Evolutionary conservation across 257 asterid species (phyloP), one percentile per base, ranked within the genome.

Genomic region (Echites panduratus): DNA sequence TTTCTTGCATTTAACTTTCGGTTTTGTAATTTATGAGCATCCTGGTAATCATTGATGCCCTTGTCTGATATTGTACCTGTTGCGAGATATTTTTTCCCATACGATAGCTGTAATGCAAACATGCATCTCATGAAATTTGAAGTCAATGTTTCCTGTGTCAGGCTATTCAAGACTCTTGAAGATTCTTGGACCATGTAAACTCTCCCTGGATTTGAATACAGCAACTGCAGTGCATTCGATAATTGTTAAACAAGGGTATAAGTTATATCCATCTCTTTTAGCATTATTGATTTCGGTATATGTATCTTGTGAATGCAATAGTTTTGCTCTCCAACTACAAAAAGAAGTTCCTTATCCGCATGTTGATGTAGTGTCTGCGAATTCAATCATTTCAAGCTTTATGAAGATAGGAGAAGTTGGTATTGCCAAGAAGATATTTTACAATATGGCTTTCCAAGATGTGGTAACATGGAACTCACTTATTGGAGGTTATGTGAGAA

Each of bases 391-490:
- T 58, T 79, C 85, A 72, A 84, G 84, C 73, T 82, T 86, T 75
- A 81, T 84, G 83, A 89, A 81, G 81, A 78, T 53, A 58, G 90
- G 94, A 27, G 89, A 85, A 79, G 72, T 82, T 66, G 82, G 77
- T 76, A 73, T 83, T 66, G 98, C 96, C 74, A 85, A 77, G 80
- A 80, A 71, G 77, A 50, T 87, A 41, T 89, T 92, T 74, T 52
- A 76, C 5, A 74, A 80, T 50, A 75, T 84, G 69, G 84, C 85
- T 62, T 43, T 67, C 47, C 93, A 81, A 49, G 96, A 92, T 85
- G 84, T 87, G 72, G 92, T 88, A 66, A 85, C 96, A 14, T 92
- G 98, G 96, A 92, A 91, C 83, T 85, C 87, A 27, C 73, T 72
- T 1, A 90, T 90, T 52, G 92, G 92, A n/a, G 96, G 96, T 72